phyloP scores from a whole-genome alignment of 495 filamentous ascomycete genomes.

The Penicillium odoratum region DNA sequence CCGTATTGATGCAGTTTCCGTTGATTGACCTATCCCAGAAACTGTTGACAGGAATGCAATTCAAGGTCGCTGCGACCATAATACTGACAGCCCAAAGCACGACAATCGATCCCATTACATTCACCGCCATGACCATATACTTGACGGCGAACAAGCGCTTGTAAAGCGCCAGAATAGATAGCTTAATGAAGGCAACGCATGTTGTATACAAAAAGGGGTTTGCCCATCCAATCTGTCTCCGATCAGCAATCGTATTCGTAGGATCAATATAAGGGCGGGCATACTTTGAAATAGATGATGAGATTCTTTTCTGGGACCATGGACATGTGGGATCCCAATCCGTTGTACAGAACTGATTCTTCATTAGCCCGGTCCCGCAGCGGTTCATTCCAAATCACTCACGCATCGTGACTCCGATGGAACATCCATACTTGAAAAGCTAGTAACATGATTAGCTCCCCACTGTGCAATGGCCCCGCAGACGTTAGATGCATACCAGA shows the following conservation, averaged over 20 bases:
- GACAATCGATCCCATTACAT: conserved; percentile 28
- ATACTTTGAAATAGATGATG: conserved; percentile 30
- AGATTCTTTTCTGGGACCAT: conserved; percentile 32
- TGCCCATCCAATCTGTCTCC: conserved; percentile 25
- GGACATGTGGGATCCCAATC: conserved; percentile 35
- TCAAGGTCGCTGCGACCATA: conserved; percentile 28
- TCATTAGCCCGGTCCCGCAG: not conserved
- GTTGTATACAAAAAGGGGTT: conserved; percentile 36
- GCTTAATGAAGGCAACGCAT: conserved; percentile 37
- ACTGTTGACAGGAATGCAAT: conserved; percentile 35
- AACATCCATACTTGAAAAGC: conserved; percentile 40
- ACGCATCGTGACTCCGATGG: conserved; percentile 30
- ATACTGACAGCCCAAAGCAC: conserved; percentile 33
- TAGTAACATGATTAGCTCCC: conserved; percentile 5
- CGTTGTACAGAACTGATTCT: conserved; percentile 32
- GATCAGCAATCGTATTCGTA: not conserved
- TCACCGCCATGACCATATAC: conserved; percentile 27
- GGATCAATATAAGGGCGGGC: not conserved
- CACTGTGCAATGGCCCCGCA: not conserved
- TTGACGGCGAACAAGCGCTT: conserved; percentile 36
- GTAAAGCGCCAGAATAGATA: conserved; percentile 46
- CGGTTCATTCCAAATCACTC: conserved; percentile 16
- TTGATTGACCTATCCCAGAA: conserved; percentile 30
- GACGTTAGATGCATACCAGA: conserved; percentile 22
- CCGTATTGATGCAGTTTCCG: conserved; percentile 32